Conservation (phyloP, 2,329 filamentous ascomycete genomes). For the Colletotrichum cereale region DNA sequence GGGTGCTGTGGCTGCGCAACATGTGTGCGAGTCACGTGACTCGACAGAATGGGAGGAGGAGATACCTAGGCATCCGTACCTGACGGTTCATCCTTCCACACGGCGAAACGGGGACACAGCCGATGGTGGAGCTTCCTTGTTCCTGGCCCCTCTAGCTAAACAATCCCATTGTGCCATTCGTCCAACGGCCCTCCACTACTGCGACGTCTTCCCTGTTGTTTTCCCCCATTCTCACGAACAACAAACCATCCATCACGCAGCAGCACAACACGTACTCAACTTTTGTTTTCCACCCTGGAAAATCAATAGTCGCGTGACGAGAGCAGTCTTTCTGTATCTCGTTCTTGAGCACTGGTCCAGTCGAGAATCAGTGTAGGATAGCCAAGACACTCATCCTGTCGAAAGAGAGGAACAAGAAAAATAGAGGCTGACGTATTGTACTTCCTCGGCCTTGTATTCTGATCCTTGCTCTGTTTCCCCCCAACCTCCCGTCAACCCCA, state of each 20-base stretch:
- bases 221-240: background rate
- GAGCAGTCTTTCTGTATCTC: background rate
- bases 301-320: background rate
- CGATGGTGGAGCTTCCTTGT: slow-evolving; percentile 3
- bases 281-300: background rate
- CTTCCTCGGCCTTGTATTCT: slow-evolving; percentile 5
- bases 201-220: background rate
- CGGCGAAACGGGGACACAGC: slow-evolving; percentile 11
- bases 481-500: slow-evolving; percentile 29
- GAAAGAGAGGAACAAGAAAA: background rate
- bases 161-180: slow-evolving; percentile 2
- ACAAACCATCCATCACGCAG: background rate
- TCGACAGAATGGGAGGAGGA: background rate
- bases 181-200: background rate
- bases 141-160: background rate
- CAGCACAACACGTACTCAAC: background rate
- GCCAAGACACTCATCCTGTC: background rate
- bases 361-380: background rate
- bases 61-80: too few relatives aligned
- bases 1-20: background rate
- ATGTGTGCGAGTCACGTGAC: background rate
- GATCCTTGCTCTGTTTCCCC: slow-evolving; percentile 19
- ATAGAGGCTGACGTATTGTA: background rate
- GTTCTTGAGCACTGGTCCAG: background rate
- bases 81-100: background rate